phyloP scores from a whole-genome alignment of 2,329 filamentous ascomycete genomes.

The Teratosphaeria viscida region DNA sequence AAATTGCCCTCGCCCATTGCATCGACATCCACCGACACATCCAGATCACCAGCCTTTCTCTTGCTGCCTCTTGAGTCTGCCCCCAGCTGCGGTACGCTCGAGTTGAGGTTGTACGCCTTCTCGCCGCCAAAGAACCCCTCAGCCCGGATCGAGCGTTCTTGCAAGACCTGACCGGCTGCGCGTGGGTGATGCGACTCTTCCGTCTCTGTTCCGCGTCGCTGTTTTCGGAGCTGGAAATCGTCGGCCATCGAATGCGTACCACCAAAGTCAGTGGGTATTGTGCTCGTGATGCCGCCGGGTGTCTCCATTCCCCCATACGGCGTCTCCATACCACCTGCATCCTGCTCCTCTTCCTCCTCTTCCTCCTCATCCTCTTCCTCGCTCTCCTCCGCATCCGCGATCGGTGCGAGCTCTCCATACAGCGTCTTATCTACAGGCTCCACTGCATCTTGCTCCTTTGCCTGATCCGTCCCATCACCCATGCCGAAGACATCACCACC shows the following conservation, averaged over 20 bases:
- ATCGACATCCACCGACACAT: conserved; percentile 84
- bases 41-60: conserved; percentile 82
- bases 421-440: conserved; percentile 78
- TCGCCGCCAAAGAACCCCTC: conserved; percentile 96
- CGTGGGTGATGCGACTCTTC: conserved; percentile 67
- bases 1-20: conserved; percentile 66
- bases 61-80: conserved; percentile 73
- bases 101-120: conserved; percentile 75
- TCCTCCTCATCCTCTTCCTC: conserved; percentile 55
- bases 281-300: conserved; percentile 68
- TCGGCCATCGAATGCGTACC: conserved; percentile 67
- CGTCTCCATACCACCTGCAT: conserved; percentile 57
- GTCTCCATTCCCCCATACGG: conserved; percentile 61
- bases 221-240: conserved; percentile 86
- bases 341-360: conserved; percentile 60
- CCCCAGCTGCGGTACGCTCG: conserved; percentile 61
- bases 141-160: conserved; percentile 73
- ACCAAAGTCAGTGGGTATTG: conserved; percentile 69
- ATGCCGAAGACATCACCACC: conserved; percentile 93
- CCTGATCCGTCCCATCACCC: conserved; percentile 33
- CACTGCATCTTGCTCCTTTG: conserved; percentile 37
- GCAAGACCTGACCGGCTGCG: conserved; percentile 79
- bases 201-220: conserved; percentile 73
- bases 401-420: conserved; percentile 85
- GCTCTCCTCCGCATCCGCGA: conserved; percentile 47